These are phyloP conservation scores for Chrysoporthe deuterocubensis DNA, from an alignment of 2,329 filamentous ascomycete species.

Conservation along the genomic window DNA sequence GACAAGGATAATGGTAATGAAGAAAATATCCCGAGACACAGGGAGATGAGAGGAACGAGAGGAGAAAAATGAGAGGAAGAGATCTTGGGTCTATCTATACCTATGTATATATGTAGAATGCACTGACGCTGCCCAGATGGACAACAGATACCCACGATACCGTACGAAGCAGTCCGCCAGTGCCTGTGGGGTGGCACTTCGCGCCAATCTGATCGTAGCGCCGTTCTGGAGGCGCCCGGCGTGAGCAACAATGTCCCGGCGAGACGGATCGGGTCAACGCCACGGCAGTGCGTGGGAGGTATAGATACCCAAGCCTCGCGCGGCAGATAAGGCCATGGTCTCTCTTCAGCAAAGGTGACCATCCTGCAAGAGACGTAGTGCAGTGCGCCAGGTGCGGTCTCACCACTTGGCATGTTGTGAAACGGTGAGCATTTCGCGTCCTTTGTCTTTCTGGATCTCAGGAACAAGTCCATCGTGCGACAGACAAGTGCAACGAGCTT, in stretches of 20 bases:
- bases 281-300: neutral
- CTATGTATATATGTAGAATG: neutral
- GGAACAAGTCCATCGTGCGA: no score
- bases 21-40: no score
- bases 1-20: neutral
- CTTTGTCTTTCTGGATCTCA: no score
- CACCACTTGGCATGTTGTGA: no score
- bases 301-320: no score
- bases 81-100: neutral
- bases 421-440: no score
- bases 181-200: neutral
- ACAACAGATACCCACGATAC: no score
- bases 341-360: neutral
- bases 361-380: neutral
- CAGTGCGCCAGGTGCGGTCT: no score
- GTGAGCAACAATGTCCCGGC: conserved; percentile 8
- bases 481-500: no score
- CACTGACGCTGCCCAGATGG: neutral
- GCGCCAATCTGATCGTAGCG: conserved; percentile 1
- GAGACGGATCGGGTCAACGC: conserved; percentile 10
- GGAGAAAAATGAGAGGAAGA: neutral
- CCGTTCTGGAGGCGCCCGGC: neutral
- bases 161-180: neutral
- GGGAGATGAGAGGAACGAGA: neutral
- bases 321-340: no score